Conservation (phyloP, 768 basidiomycete species). For the Lactarius psammicola region DNA sequence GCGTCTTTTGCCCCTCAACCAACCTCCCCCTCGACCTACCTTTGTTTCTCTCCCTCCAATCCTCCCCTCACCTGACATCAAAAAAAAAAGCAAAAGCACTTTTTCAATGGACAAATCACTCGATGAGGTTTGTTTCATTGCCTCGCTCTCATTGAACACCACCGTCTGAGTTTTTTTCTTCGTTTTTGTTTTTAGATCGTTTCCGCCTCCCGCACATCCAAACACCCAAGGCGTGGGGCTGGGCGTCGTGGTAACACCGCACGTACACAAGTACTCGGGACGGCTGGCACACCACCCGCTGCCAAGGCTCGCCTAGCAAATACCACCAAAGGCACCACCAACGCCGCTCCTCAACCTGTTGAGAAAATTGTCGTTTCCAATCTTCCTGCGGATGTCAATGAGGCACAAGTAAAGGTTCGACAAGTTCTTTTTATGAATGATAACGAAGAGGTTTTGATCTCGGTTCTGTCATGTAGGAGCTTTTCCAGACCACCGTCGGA, state of each 20-base stretch:
- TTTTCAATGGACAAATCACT: conserved; percentile 74
- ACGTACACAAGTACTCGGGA: conserved; percentile 63
- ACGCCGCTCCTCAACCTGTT: conserved; percentile 44
- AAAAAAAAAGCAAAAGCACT: not conserved
- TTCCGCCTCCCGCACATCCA: conserved; percentile 48
- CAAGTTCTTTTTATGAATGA: not conserved
- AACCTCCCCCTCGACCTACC: not conserved
- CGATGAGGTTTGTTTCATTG: conserved; percentile 60
- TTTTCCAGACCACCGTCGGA: conserved; percentile 89
- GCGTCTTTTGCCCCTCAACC: conserved; percentile 2
- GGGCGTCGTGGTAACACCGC: conserved; percentile 44
- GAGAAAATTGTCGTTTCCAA: conserved; percentile 97
- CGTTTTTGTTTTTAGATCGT: conserved; percentile 54
- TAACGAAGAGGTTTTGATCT: not conserved
- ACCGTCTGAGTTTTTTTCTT: conserved; percentile 30
- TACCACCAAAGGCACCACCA: conserved; percentile 37
- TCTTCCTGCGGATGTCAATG: conserved; percentile 90
- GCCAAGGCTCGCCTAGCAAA: conserved; percentile 52
- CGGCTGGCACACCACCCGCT: conserved; percentile 44
- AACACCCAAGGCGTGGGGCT: conserved; percentile 43
- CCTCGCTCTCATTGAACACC: conserved; percentile 30
- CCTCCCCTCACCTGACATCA: conserved; percentile 4
- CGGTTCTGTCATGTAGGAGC: conserved; percentile 57
- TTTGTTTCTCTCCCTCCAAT: not conserved
- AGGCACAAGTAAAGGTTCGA: conserved; percentile 87